Evolutionary conservation across 345 rosid species (phyloP).

Genomic region (Aurinia saxatilis): DNA sequence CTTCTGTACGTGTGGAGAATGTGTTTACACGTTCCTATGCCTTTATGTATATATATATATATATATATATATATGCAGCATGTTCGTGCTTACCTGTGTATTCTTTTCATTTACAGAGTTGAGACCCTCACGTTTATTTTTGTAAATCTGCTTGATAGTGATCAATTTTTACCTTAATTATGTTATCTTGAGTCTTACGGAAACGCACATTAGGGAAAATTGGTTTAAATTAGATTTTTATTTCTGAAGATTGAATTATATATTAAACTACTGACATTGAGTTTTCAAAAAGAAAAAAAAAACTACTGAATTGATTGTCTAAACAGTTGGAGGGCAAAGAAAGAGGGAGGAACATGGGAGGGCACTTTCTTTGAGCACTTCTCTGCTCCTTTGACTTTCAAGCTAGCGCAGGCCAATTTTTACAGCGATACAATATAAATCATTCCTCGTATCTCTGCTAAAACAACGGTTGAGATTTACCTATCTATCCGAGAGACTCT

Average conservation of each 20-base stretch:
- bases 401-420: conserved; percentile 15
- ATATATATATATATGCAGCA: conserved; percentile 6
- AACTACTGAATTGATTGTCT: not conserved
- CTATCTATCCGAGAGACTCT: no score
- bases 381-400: conserved; percentile 24
- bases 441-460: not conserved
- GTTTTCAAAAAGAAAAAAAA: no score
- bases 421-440: not conserved
- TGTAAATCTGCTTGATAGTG: conserved; percentile 10
- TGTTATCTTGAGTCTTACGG: not conserved
- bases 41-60: conserved; percentile 1
- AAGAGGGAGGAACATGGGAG: conserved; percentile 29
- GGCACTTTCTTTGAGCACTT: conserved; percentile 24
- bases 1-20: not conserved
- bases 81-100: conserved; percentile 29
- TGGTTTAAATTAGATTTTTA: not conserved
- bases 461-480: not conserved
- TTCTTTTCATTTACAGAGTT: conserved; percentile 14
- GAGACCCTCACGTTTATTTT: conserved; percentile 30
- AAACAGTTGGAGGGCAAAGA: conserved; percentile 8
- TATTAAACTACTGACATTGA: no score
- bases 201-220: not conserved
- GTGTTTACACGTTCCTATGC: conserved; percentile 15
- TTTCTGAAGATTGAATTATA: not conserved
- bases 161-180: conserved; percentile 4